phyloP scores from a whole-genome alignment of 257 asterid species.

The Ajuga chamaepitys region DNA sequence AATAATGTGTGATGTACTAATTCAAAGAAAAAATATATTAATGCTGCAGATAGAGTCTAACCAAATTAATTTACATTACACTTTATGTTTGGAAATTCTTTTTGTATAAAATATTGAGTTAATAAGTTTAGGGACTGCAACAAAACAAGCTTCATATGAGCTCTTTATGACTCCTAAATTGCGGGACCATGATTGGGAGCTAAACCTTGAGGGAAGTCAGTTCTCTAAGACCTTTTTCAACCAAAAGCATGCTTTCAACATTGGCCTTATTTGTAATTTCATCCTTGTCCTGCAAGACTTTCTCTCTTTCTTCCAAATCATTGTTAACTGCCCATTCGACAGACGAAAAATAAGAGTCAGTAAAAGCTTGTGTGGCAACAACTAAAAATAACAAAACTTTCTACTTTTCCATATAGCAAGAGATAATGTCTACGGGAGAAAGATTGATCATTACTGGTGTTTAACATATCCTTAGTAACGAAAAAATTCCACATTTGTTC shows the following conservation, averaged over 20 bases:
- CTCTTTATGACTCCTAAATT: background rate
- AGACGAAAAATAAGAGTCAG: conserved; percentile 1
- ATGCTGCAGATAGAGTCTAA: background rate
- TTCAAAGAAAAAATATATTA: background rate
- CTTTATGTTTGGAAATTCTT: no score
- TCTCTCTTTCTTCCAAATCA: conserved; percentile 66
- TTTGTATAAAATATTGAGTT: background rate
- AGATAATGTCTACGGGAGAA: background rate
- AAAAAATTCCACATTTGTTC: no score
- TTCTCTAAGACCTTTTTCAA: conserved; percentile 85
- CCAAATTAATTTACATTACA: no score
- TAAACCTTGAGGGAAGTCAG: conserved; percentile 69
- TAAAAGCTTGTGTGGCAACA: background rate
- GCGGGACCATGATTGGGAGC: background rate
- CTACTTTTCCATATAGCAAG: background rate
- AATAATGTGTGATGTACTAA: background rate
- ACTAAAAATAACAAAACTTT: background rate
- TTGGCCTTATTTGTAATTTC: conserved; percentile 43
- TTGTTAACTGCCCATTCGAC: conserved; percentile 37
- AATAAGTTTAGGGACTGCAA: background rate
- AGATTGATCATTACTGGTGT: background rate
- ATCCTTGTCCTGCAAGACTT: conserved; percentile 18
- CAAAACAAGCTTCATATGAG: background rate
- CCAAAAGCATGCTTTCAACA: conserved; percentile 88
- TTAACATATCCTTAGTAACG: background rate